These are phyloP conservation scores for Gloeopeniophorella convolvens DNA, from an alignment of 768 basidiomycete species.

Conservation along the genomic window DNA sequence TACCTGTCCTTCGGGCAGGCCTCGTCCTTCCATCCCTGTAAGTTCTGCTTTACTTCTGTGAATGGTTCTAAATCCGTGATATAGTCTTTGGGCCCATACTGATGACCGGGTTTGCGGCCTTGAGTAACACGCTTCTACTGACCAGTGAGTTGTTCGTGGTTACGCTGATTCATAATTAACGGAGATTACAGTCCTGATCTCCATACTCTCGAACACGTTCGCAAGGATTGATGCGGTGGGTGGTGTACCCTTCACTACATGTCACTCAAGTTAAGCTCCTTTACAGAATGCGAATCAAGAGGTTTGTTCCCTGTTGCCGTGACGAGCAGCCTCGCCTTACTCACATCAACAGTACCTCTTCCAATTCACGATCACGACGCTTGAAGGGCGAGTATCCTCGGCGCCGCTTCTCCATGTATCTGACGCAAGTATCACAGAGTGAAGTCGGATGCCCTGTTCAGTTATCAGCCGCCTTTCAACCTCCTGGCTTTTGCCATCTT, in stretches of 20 bases:
- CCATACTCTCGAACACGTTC: constrained; percentile 86
- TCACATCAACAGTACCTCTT: constrained; percentile 59
- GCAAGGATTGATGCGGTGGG: constrained; percentile 62
- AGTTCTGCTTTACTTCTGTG: background rate
- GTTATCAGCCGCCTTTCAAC: constrained; percentile 89
- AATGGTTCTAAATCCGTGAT: background rate
- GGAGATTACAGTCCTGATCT: constrained; percentile 55
- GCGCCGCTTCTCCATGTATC: background rate
- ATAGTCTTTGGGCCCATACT: constrained; percentile 64
- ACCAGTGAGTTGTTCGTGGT: constrained; percentile 55
- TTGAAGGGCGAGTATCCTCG: constrained; percentile 60
- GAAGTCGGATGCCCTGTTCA: constrained; percentile 85
- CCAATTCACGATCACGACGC: constrained; percentile 79
- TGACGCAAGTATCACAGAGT: constrained; percentile 42
- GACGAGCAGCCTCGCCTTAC: background rate
- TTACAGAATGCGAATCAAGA: constrained; percentile 54
- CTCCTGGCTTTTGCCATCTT: constrained; percentile 73
- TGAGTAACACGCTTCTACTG: constrained; percentile 71
- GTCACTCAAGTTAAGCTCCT: background rate
- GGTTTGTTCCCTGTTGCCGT: constrained; percentile 27
- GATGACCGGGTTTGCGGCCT: constrained; percentile 73
- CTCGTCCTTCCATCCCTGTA: constrained; percentile 35
- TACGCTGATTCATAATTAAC: constrained; percentile 5
- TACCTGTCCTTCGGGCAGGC: constrained; percentile 45
- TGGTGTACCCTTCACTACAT: background rate